Evolutionary conservation across 192 early-diverging fungal species (phyloP), one percentile per base, ranked within the genome.

Genomic region (Coemansia sp.): DNA sequence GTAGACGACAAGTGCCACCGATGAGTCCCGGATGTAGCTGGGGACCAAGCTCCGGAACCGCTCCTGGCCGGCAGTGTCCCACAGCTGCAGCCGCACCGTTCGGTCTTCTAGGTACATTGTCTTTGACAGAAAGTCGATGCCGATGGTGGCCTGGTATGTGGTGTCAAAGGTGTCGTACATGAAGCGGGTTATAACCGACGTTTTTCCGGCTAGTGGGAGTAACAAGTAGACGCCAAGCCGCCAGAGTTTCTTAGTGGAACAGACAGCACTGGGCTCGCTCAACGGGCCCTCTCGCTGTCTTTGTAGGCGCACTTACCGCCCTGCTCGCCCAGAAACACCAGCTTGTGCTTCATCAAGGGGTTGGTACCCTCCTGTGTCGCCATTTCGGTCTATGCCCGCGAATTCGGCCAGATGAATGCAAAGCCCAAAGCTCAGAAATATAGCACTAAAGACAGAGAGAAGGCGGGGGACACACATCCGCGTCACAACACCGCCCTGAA

Each of bases 161-260:
- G 92, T 94, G 81, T 99, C 94, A 65, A 99, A 99, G n/a, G 92
- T 98, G 57, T 99, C 96, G 67, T 99, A 98, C 94, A 99, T 99
- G 75, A 99, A 99, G 21, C 96, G 83, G 13, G 94, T 99, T 53
- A 99, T 98, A 35, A 99, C 82, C 8, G 94, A 98, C 2, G 96
- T 99, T 64, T 99, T 98, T 25, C 94, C 94, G 18, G 96, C 94
- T 93, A 70, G 16, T 19, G 26, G 23, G 10, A 13, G 14, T 17
- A 20, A 39, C 3, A 51, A 39, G n/a, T n/a, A n/a, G n/a, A n/a
- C n/a, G n/a, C n/a, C n/a, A n/a, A n/a, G n/a, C n/a, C n/a, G n/a
- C n/a, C n/a, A n/a, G n/a, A n/a, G n/a, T n/a, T n/a, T n/a, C n/a
- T 6, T 23, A 29, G 30, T 6, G 18, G 3, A 19, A 35, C 10